Evolutionary conservation across 345 rosid genomes (phyloP), one percentile per base, ranked within the genome.

Genomic region (Brassica incana): DNA sequence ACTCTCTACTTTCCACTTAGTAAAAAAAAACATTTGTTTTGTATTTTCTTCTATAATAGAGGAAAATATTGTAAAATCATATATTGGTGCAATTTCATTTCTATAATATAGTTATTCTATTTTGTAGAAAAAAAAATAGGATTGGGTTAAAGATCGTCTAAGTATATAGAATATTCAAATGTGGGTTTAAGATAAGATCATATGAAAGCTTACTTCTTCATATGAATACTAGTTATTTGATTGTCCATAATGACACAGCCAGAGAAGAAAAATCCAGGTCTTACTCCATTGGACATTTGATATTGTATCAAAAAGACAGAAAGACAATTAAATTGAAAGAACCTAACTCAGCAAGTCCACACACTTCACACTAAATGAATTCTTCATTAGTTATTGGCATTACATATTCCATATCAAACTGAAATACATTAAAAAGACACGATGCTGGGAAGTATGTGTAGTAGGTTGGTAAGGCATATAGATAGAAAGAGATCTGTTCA

Each of bases 241-340:
- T 29, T 29, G 32, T 29, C 4, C 84, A 3, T 38, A 60, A 67
- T 1, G 64, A 69, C 38, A 78, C 87, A 93, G 98, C 97, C 95
- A 52, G 97, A 90, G 82, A 91, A 91, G 91, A 76, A 86, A 74
- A 93, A 85, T 80, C 97, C 92, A 63, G 89, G 95, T 54, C 86
- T 89, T 76, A 91, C 98, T 29, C 92, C 95, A n/a, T 78, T 87
- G 82, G 97, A 93, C 83, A 9, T 43, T 43, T 43, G 50, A 43
- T 43, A 43, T 43, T 43, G 50, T 11, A 11, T 10, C 10, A 43
- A 43, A 43, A 43, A 33, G 50, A 45, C n/a, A 45, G 52, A 45
- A 0, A 58, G 59, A 78, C 52, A 71, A 45, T 11, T 12, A 45
- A 45, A 45, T 4, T 45, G 14, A 45, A 11, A 45, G 54, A 3